phyloP scores from a whole-genome alignment of 1,139 yeast genomes.

The Taphrina pruni region DNA sequence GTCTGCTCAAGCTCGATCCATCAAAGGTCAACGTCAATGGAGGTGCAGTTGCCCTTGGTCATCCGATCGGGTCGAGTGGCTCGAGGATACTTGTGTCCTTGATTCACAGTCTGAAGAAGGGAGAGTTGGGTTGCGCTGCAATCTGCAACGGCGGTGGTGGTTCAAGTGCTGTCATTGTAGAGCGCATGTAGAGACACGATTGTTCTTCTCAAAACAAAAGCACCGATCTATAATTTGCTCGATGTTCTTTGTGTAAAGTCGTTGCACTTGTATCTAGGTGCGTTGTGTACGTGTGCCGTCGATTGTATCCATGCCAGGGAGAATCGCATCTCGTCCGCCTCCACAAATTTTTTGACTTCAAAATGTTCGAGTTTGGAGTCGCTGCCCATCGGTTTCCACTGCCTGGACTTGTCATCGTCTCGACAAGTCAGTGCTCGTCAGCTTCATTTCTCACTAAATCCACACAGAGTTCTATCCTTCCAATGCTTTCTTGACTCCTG shows the following conservation, averaged over 20 bases:
- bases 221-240: too few relatives aligned
- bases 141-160: slow-evolving; percentile 99
- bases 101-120: slow-evolving; percentile 74
- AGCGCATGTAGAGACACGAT: slow-evolving; percentile 49
- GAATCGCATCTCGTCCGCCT: background rate
- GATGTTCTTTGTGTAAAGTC: too few relatives aligned
- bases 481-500: background rate
- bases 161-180: slow-evolving; percentile 83
- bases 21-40: slow-evolving; percentile 86
- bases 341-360: background rate
- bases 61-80: slow-evolving; percentile 95
- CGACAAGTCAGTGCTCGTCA: too few relatives aligned
- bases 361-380: background rate
- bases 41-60: slow-evolving; percentile 96
- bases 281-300: too few relatives aligned
- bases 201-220: too few relatives aligned
- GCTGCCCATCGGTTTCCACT: background rate
- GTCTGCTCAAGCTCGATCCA: slow-evolving; percentile 64
- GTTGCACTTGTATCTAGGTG: too few relatives aligned
- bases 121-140: slow-evolving; percentile 89
- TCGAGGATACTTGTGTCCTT: slow-evolving; percentile 87
- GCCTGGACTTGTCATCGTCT: background rate
- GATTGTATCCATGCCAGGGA: too few relatives aligned
- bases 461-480: too few relatives aligned
- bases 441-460: too few relatives aligned